Conservation (phyloP, 345 rosid genomes). For the Populus davidiana region DNA sequence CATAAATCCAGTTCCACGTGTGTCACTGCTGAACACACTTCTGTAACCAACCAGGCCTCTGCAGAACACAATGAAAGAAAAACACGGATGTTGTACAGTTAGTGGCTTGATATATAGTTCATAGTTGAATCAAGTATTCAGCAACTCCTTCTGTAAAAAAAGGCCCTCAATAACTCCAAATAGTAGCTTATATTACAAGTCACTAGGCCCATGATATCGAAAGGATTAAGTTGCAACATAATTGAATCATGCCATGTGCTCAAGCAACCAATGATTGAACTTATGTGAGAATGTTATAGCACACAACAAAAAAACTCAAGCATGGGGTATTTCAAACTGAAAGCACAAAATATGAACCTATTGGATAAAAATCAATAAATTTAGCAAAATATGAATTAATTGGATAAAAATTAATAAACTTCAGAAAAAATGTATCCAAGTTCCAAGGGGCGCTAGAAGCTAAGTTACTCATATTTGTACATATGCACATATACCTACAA, state of each 20-base stretch:
- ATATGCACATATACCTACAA: background rate
- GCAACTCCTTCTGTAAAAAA: too few species aligned
- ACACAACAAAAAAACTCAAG: background rate
- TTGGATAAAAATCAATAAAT: background rate
- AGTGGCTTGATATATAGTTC: background rate
- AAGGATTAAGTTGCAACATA: too few species aligned
- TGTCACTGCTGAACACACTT: slow-evolving; percentile 96
- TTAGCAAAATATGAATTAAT: background rate
- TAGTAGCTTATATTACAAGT: too few species aligned
- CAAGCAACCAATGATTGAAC: background rate
- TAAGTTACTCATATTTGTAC: background rate
- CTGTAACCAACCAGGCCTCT: slow-evolving; percentile 99
- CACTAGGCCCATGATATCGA: too few species aligned
- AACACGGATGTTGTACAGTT: background rate
- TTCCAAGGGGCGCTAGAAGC: background rate
- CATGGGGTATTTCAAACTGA: background rate
- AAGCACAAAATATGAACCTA: background rate
- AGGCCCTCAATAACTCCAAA: too few species aligned
- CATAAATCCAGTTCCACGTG: slow-evolving; percentile 98
- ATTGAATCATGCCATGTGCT: background rate
- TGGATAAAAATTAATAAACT: background rate
- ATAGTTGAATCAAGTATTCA: too few species aligned
- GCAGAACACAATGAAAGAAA: slow-evolving; percentile 18
- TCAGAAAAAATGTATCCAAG: too few species aligned
- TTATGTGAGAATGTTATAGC: background rate